Evolutionary conservation across 306 rosid species (phyloP).

Genomic region (Betula pendula): DNA sequence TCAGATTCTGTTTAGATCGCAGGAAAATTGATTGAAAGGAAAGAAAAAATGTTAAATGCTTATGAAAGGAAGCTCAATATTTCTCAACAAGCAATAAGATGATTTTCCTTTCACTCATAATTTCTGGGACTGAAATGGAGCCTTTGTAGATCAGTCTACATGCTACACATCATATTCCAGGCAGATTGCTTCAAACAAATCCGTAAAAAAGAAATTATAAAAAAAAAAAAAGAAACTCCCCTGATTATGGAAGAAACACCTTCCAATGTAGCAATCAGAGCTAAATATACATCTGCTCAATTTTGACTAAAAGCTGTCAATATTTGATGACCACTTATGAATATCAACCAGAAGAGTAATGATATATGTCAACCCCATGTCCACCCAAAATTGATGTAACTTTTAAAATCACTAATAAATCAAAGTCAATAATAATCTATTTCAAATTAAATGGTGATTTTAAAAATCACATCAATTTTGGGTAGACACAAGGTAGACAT

Average conservation of each 20-base stretch:
- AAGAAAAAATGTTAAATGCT: not conserved
- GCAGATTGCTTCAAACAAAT: not conserved
- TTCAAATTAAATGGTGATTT: no score
- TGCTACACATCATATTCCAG: not conserved
- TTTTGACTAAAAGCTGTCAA: not conserved
- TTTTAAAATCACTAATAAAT: no score
- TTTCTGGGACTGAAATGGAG: not conserved
- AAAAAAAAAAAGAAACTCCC: not conserved
- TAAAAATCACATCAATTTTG: no score
- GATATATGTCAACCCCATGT: no score
- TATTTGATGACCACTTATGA: not conserved
- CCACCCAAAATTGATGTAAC: no score
- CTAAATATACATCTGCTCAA: not conserved
- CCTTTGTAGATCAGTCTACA: not conserved
- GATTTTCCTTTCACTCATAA: not conserved
- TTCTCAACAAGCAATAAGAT: conserved; percentile 9
- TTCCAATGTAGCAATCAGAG: not conserved
- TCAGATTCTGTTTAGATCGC: not conserved
- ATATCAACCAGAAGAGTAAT: no score
- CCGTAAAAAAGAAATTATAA: not conserved
- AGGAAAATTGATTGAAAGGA: not conserved
- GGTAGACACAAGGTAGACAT: no score
- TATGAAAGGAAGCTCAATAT: not conserved
- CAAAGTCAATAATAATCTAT: no score
- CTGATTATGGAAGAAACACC: not conserved